Conservation (phyloP, 371 early-diverging fungal species). For the Chytridium lagenaria region DNA sequence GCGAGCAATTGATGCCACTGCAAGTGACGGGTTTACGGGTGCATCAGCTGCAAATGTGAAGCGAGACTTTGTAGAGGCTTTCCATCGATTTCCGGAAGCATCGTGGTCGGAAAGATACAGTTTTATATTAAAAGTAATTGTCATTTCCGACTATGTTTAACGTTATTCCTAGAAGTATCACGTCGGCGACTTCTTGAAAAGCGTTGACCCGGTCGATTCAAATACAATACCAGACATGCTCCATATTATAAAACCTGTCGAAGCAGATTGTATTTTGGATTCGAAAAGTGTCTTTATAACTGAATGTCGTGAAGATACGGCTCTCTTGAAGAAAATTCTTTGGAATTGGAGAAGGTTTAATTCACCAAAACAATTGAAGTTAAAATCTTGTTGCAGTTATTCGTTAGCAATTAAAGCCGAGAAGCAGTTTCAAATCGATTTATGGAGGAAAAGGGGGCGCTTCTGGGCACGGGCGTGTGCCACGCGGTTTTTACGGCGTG, state of each 20-base stretch:
- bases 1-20: not conserved
- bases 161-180: not conserved
- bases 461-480: not conserved
- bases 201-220: not conserved
- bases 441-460: not conserved
- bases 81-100: not conserved
- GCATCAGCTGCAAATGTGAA: not conserved
- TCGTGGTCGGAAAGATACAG: not conserved
- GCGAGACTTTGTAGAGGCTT: not conserved
- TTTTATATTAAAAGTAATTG: not conserved
- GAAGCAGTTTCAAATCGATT: not conserved
- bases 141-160: not conserved
- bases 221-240: too few relatives aligned
- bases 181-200: not conserved
- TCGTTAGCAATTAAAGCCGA: not conserved
- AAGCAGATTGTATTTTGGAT: too few relatives aligned
- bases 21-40: not conserved
- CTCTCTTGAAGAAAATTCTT: not conserved
- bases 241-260: too few relatives aligned
- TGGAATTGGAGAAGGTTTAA: constrained; percentile 20
- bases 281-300: too few relatives aligned
- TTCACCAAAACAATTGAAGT: not conserved
- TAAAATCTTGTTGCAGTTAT: not conserved
- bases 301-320: not conserved
- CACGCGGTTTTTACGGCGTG: not conserved